Conservation (phyloP, 139 green algal species). For the Chlamydomonas incerta region DNA sequence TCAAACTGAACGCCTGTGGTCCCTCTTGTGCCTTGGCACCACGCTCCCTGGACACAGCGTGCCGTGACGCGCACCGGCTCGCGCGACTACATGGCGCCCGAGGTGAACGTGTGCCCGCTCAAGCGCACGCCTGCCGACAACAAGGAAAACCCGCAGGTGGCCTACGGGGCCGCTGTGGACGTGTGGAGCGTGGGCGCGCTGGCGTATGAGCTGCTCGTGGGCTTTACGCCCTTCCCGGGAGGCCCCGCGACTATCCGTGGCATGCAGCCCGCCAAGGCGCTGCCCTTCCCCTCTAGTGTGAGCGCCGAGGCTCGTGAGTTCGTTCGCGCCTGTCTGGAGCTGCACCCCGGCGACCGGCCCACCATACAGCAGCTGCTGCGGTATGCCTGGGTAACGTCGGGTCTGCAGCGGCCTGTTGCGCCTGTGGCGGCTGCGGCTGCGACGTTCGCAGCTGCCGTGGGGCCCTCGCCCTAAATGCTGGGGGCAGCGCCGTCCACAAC, state of each 20-base stretch:
- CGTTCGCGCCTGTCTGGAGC: slow-evolving; percentile 34
- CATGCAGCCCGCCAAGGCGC: neutral
- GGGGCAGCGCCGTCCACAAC: no score
- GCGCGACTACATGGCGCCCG: slow-evolving; percentile 52
- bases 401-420: no score
- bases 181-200: slow-evolving; percentile 59
- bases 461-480: no score
- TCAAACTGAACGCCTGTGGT: no score
- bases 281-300: slow-evolving; percentile 34
- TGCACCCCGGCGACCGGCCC: slow-evolving; percentile 34
- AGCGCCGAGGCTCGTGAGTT: slow-evolving; percentile 38
- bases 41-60: neutral
- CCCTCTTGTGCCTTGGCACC: no score
- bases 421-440: no score
- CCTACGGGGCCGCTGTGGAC: slow-evolving; percentile 45
- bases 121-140: slow-evolving; percentile 52
- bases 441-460: no score
- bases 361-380: slow-evolving; percentile 49
- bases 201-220: slow-evolving; percentile 64
- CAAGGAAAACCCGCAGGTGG: slow-evolving; percentile 37
- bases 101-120: slow-evolving; percentile 48
- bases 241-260: neutral
- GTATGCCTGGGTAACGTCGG: slow-evolving; percentile 46
- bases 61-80: slow-evolving; percentile 20
- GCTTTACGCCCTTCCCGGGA: neutral